phyloP scores from a whole-genome alignment of 208 protist species.

The Wallacemonas sp. region DNA sequence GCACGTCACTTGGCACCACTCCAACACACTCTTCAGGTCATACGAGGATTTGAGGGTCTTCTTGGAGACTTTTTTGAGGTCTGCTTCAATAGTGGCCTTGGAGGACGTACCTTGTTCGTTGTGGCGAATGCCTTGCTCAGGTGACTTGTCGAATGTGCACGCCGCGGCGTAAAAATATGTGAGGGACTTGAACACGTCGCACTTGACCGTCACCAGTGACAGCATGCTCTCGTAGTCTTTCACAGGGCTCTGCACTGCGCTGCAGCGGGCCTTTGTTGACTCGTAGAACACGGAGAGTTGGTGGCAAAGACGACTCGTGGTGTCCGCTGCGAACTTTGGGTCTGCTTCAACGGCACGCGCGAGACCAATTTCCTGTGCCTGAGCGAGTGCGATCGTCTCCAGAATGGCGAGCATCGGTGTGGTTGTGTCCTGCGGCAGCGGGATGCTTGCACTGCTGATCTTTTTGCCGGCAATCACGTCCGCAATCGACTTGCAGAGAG shows the following conservation, averaged over 20 bases:
- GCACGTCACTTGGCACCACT: slow-evolving; percentile 25
- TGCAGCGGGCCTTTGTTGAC: slow-evolving; percentile 18
- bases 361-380: slow-evolving; percentile 71
- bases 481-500: slow-evolving; percentile 31
- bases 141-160: slow-evolving; percentile 38
- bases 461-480: slow-evolving; percentile 36
- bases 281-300: slow-evolving; percentile 61
- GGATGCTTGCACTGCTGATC: slow-evolving; percentile 40
- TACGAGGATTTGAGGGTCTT: slow-evolving; percentile 44
- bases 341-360: slow-evolving; percentile 44
- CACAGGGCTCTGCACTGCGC: slow-evolving; percentile 22
- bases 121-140: slow-evolving; percentile 41
- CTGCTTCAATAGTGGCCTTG: slow-evolving; percentile 2
- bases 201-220: slow-evolving; percentile 40
- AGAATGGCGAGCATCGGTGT: slow-evolving; percentile 32
- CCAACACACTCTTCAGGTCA: slow-evolving; percentile 38
- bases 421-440: slow-evolving; percentile 36
- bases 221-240: slow-evolving; percentile 35
- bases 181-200: slow-evolving; percentile 45
- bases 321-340: slow-evolving; percentile 30
- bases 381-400: slow-evolving; percentile 40
- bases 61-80: slow-evolving; percentile 22
- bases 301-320: slow-evolving; percentile 43
- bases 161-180: slow-evolving; percentile 52
- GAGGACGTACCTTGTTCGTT: slow-evolving; percentile 24